These are phyloP conservation scores for Pseudogymnoascus sp. DNA, from an alignment of 2,329 filamentous ascomycete genomes.

Conservation along the genomic window DNA sequence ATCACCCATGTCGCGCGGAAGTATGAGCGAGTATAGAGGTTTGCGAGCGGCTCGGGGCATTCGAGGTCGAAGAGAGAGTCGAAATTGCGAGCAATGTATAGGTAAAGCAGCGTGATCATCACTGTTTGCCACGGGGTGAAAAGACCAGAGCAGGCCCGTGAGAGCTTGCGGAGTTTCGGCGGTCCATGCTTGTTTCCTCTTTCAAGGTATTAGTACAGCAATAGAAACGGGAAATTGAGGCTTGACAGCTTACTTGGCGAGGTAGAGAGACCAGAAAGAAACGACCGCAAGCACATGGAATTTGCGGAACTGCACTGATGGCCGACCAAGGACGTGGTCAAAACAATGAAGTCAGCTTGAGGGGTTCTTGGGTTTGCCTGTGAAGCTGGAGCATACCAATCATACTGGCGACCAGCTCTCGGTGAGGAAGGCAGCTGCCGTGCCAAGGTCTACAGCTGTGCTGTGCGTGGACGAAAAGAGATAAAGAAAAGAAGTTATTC, in stretches of 20 bases:
- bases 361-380: not conserved
- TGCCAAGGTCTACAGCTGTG: not conserved
- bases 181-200: constrained; percentile 86
- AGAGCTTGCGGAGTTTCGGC: constrained; percentile 63
- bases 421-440: not conserved
- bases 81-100: constrained; percentile 89
- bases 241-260: constrained; percentile 53
- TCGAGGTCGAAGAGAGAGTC: constrained; percentile 86
- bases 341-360: not conserved
- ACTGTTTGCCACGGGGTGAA: constrained; percentile 87
- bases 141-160: constrained; percentile 57
- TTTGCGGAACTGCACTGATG: constrained; percentile 83
- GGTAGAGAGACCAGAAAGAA: constrained; percentile 82
- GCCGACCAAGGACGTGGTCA: constrained; percentile 88
- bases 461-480: not conserved
- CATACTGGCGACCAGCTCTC: not conserved
- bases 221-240: not conserved
- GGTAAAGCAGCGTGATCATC: constrained; percentile 77
- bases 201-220: constrained; percentile 12
- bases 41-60: constrained; percentile 85
- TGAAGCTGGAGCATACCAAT: constrained; percentile 5
- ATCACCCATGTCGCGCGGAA: constrained; percentile 96
- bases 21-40: constrained; percentile 86
- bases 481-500: not conserved
- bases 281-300: constrained; percentile 88